A percentile compares a stretch with the other conserved stretches of the same genome.
These are phyloP conservation scores for Anisodus acutangulus DNA, from an alignment of 257 asterid species.

Conservation along the genomic window DNA sequence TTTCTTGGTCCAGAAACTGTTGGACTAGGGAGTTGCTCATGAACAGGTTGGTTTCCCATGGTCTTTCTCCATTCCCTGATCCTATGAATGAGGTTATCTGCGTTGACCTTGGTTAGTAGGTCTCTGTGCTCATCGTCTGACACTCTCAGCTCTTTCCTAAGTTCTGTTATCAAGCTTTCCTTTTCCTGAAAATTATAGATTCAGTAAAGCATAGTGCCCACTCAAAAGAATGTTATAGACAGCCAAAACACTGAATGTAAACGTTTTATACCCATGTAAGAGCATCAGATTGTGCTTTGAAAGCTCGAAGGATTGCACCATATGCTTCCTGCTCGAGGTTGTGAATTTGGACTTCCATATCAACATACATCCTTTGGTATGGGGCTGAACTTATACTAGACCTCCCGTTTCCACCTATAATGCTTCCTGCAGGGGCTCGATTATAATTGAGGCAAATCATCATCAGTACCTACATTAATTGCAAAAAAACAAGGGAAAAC, in stretches of 20 bases:
- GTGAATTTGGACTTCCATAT: constrained; percentile 91
- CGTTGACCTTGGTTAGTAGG: constrained; percentile 78
- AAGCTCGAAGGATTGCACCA: constrained; percentile 91
- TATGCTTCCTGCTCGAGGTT: constrained; percentile 93
- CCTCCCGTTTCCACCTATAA: constrained; percentile 58
- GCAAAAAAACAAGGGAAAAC: constrained; percentile 17
- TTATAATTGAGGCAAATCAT: constrained; percentile 56
- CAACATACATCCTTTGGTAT: constrained; percentile 59
- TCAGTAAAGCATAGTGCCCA: constrained; percentile 17
- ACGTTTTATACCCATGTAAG: constrained; percentile 82
- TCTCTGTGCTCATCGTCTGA: constrained; percentile 98
- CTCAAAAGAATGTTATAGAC: constrained; percentile 6
- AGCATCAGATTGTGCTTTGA: constrained; percentile 98
- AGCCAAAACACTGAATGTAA: constrained; percentile 25
- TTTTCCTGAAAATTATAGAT: constrained; percentile 69
- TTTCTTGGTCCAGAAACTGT: constrained; percentile 71
- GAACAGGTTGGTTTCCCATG: constrained; percentile 63
- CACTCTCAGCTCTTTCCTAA: constrained; percentile 93
- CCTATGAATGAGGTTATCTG: constrained; percentile 80
- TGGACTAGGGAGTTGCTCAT: constrained; percentile 65
- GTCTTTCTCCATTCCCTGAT: constrained; percentile 98
- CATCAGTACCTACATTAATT: constrained; percentile 54
- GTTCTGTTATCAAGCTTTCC: constrained; percentile 93
- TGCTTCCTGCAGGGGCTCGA: constrained; percentile 51
- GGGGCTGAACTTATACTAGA: constrained; percentile 51